Evolutionary conservation across 441 rosid genomes (phyloP).

Genomic region (Eruca vesicaria): DNA sequence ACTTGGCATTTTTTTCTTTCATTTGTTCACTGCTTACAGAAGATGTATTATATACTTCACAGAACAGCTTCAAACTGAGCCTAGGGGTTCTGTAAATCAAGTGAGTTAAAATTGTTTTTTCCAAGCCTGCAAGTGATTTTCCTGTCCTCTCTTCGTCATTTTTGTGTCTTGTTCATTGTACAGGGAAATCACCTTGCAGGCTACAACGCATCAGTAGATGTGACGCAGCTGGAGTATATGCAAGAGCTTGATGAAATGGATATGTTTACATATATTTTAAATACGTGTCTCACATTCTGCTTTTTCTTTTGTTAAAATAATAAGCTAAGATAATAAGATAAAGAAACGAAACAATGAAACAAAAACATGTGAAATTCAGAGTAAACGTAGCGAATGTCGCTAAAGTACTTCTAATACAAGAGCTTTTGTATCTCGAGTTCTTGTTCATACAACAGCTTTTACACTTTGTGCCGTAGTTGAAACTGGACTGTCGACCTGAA

Average conservation of each 20-base stretch:
- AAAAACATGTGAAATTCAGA: neutral
- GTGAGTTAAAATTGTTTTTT: constrained; percentile 46
- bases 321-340: too few relatives aligned
- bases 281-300: too few relatives aligned
- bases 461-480: neutral
- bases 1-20: neutral
- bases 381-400: neutral
- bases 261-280: too few relatives aligned
- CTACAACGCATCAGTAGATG: constrained; percentile 40
- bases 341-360: too few relatives aligned
- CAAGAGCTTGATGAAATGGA: too few relatives aligned
- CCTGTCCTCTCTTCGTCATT: constrained; percentile 12
- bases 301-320: too few relatives aligned
- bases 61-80: constrained; percentile 44
- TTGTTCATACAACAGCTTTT: neutral
- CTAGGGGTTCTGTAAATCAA: constrained; percentile 37
- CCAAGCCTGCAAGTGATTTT: constrained; percentile 8
- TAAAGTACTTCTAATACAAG: neutral
- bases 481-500: neutral
- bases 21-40: constrained; percentile 40
- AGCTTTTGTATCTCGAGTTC: neutral
- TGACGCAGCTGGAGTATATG: too few relatives aligned
- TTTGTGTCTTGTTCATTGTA: constrained; percentile 33
- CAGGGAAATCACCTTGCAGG: constrained; percentile 47
- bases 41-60: constrained; percentile 41